A percentile compares a stretch with the other conserved stretches of the same genome.
phyloP scores from a whole-genome alignment of 2,329 filamentous ascomycete species.

The Xylariaceae sp. region DNA sequence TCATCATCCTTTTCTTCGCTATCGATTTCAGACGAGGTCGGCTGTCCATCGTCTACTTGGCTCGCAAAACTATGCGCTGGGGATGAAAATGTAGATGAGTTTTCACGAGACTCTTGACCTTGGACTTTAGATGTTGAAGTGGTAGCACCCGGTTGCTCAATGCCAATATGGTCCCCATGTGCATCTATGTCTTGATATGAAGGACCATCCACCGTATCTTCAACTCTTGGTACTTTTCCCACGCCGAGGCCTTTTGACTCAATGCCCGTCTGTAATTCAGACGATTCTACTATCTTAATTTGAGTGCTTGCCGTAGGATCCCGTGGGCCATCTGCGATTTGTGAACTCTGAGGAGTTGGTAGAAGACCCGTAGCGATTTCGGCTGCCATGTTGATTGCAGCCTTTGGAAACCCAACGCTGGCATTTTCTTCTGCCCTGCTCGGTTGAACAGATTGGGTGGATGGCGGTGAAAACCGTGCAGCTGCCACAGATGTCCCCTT shows the following conservation, averaged over 20 bases:
- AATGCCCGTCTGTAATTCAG: constrained; percentile 7
- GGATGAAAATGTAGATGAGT: constrained; percentile 13
- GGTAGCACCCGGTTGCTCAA: not conserved
- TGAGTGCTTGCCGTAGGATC: constrained; percentile 1
- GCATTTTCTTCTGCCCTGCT: constrained; percentile 3
- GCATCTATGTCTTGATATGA: not conserved
- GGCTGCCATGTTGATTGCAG: constrained; percentile 1
- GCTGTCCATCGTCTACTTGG: constrained; percentile 19
- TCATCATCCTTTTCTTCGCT: constrained; percentile 6
- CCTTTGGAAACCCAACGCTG: constrained; percentile 9
- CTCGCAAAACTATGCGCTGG: constrained; percentile 22
- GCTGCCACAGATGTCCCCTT: constrained; percentile 32
- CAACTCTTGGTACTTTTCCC: not conserved
- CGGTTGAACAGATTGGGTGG: constrained; percentile 24
- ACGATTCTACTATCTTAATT: constrained; percentile 17
- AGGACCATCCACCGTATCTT: not conserved
- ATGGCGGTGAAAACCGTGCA: constrained; percentile 24
- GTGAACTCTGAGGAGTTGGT: constrained; percentile 25
- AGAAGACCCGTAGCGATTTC: constrained; percentile 18
- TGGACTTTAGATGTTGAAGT: not conserved
- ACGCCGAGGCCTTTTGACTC: not conserved
- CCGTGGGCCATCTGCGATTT: constrained; percentile 12
- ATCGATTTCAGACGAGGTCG: constrained; percentile 8
- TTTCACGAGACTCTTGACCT: not conserved
- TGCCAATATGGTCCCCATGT: not conserved